Conservation (phyloP, 2,329 filamentous ascomycete species). For the Alternaria atra region DNA sequence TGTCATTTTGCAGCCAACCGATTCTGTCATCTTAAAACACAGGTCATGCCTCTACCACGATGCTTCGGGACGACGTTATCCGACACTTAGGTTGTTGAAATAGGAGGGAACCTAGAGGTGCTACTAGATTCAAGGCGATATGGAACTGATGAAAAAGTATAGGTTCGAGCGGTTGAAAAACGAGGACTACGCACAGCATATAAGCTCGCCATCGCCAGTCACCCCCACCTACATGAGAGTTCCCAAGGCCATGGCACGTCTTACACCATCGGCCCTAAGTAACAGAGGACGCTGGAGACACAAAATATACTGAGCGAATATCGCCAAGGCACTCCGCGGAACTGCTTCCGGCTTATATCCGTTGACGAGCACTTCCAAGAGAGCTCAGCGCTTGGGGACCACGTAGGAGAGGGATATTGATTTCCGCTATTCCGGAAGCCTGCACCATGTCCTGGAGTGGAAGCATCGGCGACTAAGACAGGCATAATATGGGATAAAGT, state of each 20-base stretch:
- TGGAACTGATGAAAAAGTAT: neutral
- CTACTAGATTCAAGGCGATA: neutral
- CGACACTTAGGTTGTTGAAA: too few species aligned
- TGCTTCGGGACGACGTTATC: neutral
- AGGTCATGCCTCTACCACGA: neutral
- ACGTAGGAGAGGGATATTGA: neutral
- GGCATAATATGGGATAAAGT: too few species aligned
- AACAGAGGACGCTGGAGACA: neutral
- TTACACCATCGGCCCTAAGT: neutral
- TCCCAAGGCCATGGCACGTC: neutral
- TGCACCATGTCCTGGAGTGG: too few species aligned
- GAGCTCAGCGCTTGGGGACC: neutral
- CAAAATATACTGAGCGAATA: neutral
- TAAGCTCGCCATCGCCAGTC: neutral
- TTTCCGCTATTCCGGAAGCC: neutral
- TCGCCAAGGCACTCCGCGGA: slow-evolving; percentile 1
- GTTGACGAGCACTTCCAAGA: neutral
- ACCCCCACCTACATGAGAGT: neutral
- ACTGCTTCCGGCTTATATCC: slow-evolving; percentile 1
- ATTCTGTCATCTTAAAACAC: neutral
- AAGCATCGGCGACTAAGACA: too few species aligned
- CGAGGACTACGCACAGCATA: neutral
- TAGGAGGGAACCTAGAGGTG: neutral
- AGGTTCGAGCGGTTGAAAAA: neutral
- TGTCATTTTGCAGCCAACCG: neutral